Evolutionary conservation across 768 basidiomycete species (phyloP), one percentile per base, ranked within the genome.

Genomic region (Psilocybe azurescens): DNA sequence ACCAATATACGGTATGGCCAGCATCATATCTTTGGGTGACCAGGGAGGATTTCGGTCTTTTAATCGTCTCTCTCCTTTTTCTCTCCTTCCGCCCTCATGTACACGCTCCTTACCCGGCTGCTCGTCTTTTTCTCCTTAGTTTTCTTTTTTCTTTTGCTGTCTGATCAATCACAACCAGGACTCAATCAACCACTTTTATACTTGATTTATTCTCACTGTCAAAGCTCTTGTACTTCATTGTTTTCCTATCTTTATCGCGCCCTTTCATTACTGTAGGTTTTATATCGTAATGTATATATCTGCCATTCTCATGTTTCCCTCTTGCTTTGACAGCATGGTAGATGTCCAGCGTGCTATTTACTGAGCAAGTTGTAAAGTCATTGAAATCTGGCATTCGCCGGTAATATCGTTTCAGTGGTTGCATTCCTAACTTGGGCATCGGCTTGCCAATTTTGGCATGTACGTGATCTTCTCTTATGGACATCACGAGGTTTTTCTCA

Each of bases 251-350:
- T 33, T 54, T 60, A 36, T 18, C 46, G 32, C 46, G 24, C 36
- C 47, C 33, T 24, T 54, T 47, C 38, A 44, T 6, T 44, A 33
- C 39, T 11, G 53, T 49, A 39, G 54, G 32, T 56, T 20, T 29
- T 61, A 49, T 61, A 56, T 56, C 49, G 55, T 61, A 55, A 54
- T 54, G 44, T 33, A 41, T 11, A 4, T 11, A 28, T 32, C 16
- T 53, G n/a, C 11, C 7, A 10, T 38, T 36, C 20, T 24, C 48
- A 50, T 50, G n/a, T 24, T 24, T 30, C 47, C n/a, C 20, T n/a
- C 16, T 8, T 24, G n/a, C 24, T 14, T 24, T 7, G 47, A 48
- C 38, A 39, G 0, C 38, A 39, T 8, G 38, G 38, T 39, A 8
- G 38, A 44, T 44, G 7, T 44, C 41, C 0, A 14, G 41, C n/a